These are phyloP conservation scores for Apiotrichum porosum DNA, from an alignment of 1,284 basidiomycete genomes.

Conservation along the genomic window DNA sequence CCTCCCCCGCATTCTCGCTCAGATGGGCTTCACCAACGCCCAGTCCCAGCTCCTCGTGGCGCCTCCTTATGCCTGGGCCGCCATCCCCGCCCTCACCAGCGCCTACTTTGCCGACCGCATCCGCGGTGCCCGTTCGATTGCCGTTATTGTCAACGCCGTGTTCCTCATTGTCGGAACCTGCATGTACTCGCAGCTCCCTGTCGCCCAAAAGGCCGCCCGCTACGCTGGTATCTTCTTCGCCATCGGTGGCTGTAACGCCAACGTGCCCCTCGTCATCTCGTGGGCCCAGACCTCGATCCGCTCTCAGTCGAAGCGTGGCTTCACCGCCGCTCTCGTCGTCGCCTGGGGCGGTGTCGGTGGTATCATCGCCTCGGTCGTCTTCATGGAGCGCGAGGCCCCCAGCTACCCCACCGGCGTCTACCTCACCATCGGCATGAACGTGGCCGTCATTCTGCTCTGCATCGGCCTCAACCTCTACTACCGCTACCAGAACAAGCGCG, in stretches of 20 bases:
- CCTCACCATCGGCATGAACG: constrained; percentile 15
- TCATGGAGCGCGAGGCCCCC: constrained; percentile 11
- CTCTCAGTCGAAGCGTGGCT: constrained; percentile 45
- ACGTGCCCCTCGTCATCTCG: constrained; percentile 37
- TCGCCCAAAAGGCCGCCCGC: constrained; percentile 29
- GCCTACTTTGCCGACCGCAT: constrained; percentile 45
- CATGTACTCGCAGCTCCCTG: constrained; percentile 16
- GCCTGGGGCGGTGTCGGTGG: constrained; percentile 50
- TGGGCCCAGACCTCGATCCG: constrained; percentile 49
- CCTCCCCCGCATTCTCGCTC: constrained; percentile 47
- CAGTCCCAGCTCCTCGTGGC: constrained; percentile 43
- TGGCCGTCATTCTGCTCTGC: not conserved
- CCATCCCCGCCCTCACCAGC: constrained; percentile 40
- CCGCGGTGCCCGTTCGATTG: constrained; percentile 2
- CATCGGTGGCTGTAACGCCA: constrained; percentile 40
- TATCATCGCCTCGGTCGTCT: constrained; percentile 27
- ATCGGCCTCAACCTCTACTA: constrained; percentile 7
- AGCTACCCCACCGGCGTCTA: constrained; percentile 14
- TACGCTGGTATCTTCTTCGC: constrained; percentile 49
- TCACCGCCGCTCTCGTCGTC: constrained; percentile 46
- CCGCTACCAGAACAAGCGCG: constrained; percentile 7
- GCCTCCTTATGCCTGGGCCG: constrained; percentile 46
- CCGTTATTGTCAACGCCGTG: constrained; percentile 7
- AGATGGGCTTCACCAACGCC: constrained; percentile 9
- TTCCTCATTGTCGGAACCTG: constrained; percentile 10